A percentile compares a stretch with the other conserved stretches of the same genome.
Conservation (phyloP, 768 basidiomycete genomes). For the Termitomyces sp. region DNA sequence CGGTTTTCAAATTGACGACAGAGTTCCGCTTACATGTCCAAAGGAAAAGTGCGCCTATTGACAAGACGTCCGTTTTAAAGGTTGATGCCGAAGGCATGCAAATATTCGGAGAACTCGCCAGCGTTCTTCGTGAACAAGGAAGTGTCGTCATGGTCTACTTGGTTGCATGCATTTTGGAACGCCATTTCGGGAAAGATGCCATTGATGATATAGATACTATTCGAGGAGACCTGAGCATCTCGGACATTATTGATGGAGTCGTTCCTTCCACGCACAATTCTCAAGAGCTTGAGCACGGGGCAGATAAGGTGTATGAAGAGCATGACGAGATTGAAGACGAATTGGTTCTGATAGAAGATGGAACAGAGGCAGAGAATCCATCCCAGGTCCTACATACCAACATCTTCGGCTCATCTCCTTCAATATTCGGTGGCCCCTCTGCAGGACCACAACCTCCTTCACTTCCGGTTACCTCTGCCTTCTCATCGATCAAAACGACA, state of each 20-base stretch:
- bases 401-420: background rate
- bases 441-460: constrained; percentile 13
- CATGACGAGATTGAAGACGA: constrained; percentile 18
- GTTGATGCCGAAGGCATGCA: constrained; percentile 67
- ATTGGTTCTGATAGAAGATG: constrained; percentile 17
- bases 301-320: constrained; percentile 16
- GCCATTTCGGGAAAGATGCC: constrained; percentile 79
- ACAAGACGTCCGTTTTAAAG: constrained; percentile 56
- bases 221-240: constrained; percentile 48
- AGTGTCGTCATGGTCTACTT: constrained; percentile 77
- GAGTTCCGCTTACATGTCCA: constrained; percentile 81
- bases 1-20: constrained; percentile 80
- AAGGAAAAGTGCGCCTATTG: constrained; percentile 69
- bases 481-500: constrained; percentile 33
- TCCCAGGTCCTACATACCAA: background rate
- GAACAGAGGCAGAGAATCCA: constrained; percentile 10
- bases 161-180: constrained; percentile 83
- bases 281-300: constrained; percentile 20
- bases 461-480: constrained; percentile 28
- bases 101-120: constrained; percentile 61
- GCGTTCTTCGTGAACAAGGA: constrained; percentile 61
- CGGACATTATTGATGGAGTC: constrained; percentile 69
- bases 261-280: constrained; percentile 21
- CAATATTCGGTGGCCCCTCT: constrained; percentile 8
- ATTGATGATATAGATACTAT: constrained; percentile 73